phyloP scores from a whole-genome alignment of 306 rosid genomes.

The Heteromeles arbutifolia region DNA sequence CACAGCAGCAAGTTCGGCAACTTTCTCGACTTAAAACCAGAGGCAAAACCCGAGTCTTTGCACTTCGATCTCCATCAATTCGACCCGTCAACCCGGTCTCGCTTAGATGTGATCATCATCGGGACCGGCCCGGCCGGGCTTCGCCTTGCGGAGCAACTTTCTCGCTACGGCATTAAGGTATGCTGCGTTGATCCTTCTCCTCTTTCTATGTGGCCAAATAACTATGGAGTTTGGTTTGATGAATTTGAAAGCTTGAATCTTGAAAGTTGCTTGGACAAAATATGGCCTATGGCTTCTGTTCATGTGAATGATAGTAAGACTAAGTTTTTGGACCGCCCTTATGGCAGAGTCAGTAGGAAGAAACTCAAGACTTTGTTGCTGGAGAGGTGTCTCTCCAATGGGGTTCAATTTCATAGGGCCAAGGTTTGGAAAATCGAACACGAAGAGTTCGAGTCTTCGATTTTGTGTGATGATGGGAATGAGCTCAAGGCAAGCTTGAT shows the following conservation, averaged over 20 bases:
- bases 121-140: slow-evolving; percentile 83
- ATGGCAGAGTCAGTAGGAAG: slow-evolving; percentile 59
- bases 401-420: slow-evolving; percentile 59
- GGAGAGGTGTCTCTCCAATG: slow-evolving; percentile 49
- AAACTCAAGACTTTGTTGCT: slow-evolving; percentile 44
- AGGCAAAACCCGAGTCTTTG: slow-evolving; percentile 26
- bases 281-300: slow-evolving; percentile 65
- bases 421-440: slow-evolving; percentile 60
- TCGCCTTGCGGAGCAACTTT: slow-evolving; percentile 64
- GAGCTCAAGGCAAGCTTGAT: slow-evolving; percentile 53
- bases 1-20: slow-evolving; percentile 38
- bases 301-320: slow-evolving; percentile 38
- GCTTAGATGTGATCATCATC: slow-evolving; percentile 52
- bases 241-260: slow-evolving; percentile 62
- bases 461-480: slow-evolving; percentile 56
- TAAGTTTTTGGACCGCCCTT: slow-evolving; percentile 59
- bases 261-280: slow-evolving; percentile 60
- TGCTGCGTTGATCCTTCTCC: slow-evolving; percentile 85
- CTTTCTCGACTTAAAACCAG: slow-evolving; percentile 59
- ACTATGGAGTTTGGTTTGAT: slow-evolving; percentile 83
- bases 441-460: slow-evolving; percentile 45
- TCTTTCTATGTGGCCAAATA: slow-evolving; percentile 74
- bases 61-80: slow-evolving; percentile 54
- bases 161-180: slow-evolving; percentile 59
- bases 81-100: slow-evolving; percentile 33